Conservation (phyloP, 2,329 filamentous ascomycete species). For the Fusarium bactridioides region DNA sequence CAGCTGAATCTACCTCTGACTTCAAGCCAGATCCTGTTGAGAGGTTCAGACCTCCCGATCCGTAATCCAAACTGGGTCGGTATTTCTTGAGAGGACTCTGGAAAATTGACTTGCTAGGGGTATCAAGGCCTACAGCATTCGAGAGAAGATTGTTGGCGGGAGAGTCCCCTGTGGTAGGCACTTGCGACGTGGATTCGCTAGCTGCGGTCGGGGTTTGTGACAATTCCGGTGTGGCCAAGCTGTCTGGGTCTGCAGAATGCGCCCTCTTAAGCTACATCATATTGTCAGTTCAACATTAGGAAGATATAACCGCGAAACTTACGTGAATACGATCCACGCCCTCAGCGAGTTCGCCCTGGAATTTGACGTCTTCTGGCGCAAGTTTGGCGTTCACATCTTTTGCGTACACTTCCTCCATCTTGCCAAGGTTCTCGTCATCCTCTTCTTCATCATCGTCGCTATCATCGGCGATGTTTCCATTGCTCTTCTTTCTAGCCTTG, state of each 20-base stretch:
- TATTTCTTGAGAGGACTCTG: constrained; percentile 82
- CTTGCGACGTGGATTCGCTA: constrained; percentile 50
- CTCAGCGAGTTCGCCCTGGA: constrained; percentile 78
- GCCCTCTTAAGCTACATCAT: constrained; percentile 75
- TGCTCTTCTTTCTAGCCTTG: constrained; percentile 68
- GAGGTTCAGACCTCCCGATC: constrained; percentile 36
- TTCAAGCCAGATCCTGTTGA: constrained; percentile 45
- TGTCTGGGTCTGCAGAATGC: constrained; percentile 75
- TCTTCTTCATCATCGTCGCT: constrained; percentile 79
- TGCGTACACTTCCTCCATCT: constrained; percentile 71
- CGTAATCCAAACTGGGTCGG: constrained; percentile 62
- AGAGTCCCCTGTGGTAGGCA: constrained; percentile 19
- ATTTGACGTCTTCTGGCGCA: constrained; percentile 74
- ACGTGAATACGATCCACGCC: constrained; percentile 85
- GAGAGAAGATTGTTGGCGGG: constrained; percentile 20
- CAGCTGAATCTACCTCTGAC: constrained; percentile 45
- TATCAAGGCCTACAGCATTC: constrained; percentile 35
- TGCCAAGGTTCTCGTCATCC: constrained; percentile 65
- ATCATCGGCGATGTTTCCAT: constrained; percentile 73
- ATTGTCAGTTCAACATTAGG: constrained; percentile 10
- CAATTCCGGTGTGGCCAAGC: constrained; percentile 47
- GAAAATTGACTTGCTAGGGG: constrained; percentile 54
- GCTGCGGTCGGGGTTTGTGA: constrained; percentile 52
- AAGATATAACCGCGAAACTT: constrained; percentile 43
- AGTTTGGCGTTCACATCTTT: constrained; percentile 67